Conservation (phyloP, 179 eudicot genomes). For the Vitellaria paradoxa region DNA sequence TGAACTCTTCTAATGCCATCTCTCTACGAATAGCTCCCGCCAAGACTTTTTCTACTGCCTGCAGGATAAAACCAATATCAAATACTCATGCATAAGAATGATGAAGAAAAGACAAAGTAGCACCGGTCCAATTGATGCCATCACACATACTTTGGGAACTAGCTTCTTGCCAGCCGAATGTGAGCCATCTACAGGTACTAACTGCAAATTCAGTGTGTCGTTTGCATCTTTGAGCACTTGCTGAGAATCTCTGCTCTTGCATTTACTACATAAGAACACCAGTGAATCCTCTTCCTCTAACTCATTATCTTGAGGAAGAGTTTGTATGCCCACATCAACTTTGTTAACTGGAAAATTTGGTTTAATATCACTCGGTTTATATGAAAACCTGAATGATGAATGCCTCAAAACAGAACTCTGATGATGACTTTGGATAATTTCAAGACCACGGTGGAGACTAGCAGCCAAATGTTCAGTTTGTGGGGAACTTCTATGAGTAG, state of each 20-base stretch:
- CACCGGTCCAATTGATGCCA: not conserved
- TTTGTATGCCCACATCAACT: constrained; percentile 84
- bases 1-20: constrained; percentile 90
- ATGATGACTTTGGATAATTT: constrained; percentile 58
- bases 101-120: not conserved
- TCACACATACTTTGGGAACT: constrained; percentile 77
- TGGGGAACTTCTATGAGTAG: constrained; percentile 33
- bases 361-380: constrained; percentile 57
- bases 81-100: not conserved
- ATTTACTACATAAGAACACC: constrained; percentile 51
- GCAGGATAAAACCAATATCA: constrained; percentile 26
- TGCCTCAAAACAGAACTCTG: constrained; percentile 64
- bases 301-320: constrained; percentile 37
- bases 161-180: constrained; percentile 49
- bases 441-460: constrained; percentile 88
- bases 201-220: constrained; percentile 56
- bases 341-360: constrained; percentile 47
- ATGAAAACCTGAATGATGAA: constrained; percentile 73
- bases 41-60: constrained; percentile 95
- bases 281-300: constrained; percentile 32
- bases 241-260: constrained; percentile 42
- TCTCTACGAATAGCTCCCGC: constrained; percentile 96
- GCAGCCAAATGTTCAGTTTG: constrained; percentile 72
- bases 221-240: constrained; percentile 36
- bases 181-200: constrained; percentile 63